A percentile compares a stretch with the other conserved stretches of the same genome.
phyloP scores from a whole-genome alignment of 495 filamentous ascomycete species.

The Hypoxylon crocopeplum region DNA sequence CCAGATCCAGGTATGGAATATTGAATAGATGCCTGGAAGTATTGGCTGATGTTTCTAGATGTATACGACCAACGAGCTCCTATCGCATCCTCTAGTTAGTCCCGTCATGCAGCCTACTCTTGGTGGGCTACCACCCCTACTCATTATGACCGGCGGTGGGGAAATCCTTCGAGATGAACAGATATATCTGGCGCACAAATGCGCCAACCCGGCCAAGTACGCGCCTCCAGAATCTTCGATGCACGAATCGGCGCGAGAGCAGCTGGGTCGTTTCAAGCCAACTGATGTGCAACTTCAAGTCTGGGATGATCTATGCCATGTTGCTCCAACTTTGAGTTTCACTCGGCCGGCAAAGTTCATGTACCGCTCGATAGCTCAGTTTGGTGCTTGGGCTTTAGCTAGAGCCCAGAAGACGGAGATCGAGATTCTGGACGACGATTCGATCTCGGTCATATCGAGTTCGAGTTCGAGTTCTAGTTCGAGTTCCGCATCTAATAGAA shows the following conservation, averaged over 20 bases:
- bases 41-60: slow-evolving; percentile 56
- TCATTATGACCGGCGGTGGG: slow-evolving; percentile 85
- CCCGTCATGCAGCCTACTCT: slow-evolving; percentile 84
- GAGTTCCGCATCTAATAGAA: slow-evolving; percentile 53
- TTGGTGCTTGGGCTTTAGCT: slow-evolving; percentile 88
- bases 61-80: slow-evolving; percentile 87
- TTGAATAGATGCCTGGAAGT: not conserved
- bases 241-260: slow-evolving; percentile 64
- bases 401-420: slow-evolving; percentile 79
- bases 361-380: slow-evolving; percentile 88
- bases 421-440: slow-evolving; percentile 80
- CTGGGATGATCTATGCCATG: slow-evolving; percentile 94
- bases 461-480: slow-evolving; percentile 62
- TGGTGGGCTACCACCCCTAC: slow-evolving; percentile 84
- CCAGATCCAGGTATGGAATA: slow-evolving; percentile 73
- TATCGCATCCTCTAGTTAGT: slow-evolving; percentile 88
- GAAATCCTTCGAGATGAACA: slow-evolving; percentile 93
- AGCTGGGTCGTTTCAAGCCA: slow-evolving; percentile 71
- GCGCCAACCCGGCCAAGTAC: slow-evolving; percentile 78
- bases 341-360: slow-evolving; percentile 94
- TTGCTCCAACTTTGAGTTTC: slow-evolving; percentile 87
- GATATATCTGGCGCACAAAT: slow-evolving; percentile 93
- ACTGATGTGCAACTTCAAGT: slow-evolving; percentile 96
- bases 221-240: slow-evolving; percentile 70
- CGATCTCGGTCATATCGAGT: slow-evolving; percentile 74